Evolutionary conservation across 2,329 filamentous ascomycete genomes (phyloP).

Genomic region (Pseudophaeomoniella oleicola): DNA sequence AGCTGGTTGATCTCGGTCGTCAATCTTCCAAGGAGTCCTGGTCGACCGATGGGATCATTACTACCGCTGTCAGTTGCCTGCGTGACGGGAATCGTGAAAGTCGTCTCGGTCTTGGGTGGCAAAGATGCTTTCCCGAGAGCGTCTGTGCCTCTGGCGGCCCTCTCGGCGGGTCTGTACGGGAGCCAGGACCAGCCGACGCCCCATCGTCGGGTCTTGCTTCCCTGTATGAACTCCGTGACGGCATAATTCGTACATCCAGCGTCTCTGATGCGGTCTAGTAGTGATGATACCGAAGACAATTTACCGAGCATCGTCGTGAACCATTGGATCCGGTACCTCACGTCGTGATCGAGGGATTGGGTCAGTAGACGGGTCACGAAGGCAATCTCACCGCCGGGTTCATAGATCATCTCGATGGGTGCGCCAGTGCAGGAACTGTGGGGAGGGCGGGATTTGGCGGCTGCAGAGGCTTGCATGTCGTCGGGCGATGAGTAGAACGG

Average conservation of each 20-base stretch:
- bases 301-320: constrained; percentile 89
- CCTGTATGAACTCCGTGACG: constrained; percentile 65
- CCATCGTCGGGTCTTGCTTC: constrained; percentile 69
- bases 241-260: constrained; percentile 61
- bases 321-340: constrained; percentile 48
- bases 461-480: constrained; percentile 53
- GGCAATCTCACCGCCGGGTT: constrained; percentile 54
- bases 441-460: constrained; percentile 52
- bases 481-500: constrained; percentile 72
- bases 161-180: not conserved
- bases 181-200: constrained; percentile 75
- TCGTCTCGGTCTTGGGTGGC: not conserved
- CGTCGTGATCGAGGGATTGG: constrained; percentile 41
- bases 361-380: constrained; percentile 59
- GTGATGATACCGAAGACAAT: constrained; percentile 44
- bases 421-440: constrained; percentile 60
- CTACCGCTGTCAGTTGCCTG: not conserved
- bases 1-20: not conserved
- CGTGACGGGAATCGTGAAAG: not conserved
- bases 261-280: constrained; percentile 44
- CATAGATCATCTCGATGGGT: constrained; percentile 65
- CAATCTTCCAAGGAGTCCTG: constrained; percentile 5
- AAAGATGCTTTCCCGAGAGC: not conserved
- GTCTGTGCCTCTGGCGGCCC: not conserved
- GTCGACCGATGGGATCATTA: too few species aligned